Percentiles rank a stretch among this genome's conserved stretches.
phyloP scores from a whole-genome alignment of 169 alveolate genomes.

The Pseudocohnilembus persalinus region DNA sequence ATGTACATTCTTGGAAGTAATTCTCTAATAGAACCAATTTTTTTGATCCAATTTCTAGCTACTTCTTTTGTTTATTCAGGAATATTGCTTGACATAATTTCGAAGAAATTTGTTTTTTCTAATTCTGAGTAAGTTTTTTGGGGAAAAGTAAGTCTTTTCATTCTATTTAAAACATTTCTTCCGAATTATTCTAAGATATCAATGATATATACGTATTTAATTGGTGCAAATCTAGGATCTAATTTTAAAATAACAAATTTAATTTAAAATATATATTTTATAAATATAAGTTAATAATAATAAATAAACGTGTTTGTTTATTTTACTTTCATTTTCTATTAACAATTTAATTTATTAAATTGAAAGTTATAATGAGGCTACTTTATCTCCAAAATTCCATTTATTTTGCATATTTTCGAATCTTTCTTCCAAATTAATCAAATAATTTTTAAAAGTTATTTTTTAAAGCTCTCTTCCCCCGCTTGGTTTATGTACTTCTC shows the following conservation, averaged over 20 bases:
- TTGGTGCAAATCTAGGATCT: slow-evolving; percentile 44
- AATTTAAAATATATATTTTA: too few relatives aligned
- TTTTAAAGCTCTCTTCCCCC: not conserved
- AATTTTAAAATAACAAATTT: too few relatives aligned
- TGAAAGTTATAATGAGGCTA: slow-evolving; percentile 38
- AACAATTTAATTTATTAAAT: slow-evolving; percentile 35
- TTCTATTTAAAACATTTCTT: slow-evolving; percentile 37
- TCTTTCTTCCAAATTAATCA: slow-evolving; percentile 26
- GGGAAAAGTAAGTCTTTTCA: slow-evolving; percentile 39
- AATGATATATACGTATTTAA: slow-evolving; percentile 41
- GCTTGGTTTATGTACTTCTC: not conserved
- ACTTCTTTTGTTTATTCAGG: slow-evolving; percentile 47
- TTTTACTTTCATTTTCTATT: slow-evolving; percentile 32
- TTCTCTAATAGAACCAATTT: slow-evolving; percentile 50
- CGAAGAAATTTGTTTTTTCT: slow-evolving; percentile 21
- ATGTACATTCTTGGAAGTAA: slow-evolving; percentile 43
- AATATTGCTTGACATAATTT: slow-evolving; percentile 33
- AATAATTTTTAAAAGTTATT: slow-evolving; percentile 28
- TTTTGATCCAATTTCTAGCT: slow-evolving; percentile 46
- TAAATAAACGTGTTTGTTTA: too few relatives aligned
- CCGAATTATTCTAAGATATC: slow-evolving; percentile 44
- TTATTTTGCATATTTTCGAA: slow-evolving; percentile 25
- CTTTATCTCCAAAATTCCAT: slow-evolving; percentile 47
- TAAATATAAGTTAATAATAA: too few relatives aligned
- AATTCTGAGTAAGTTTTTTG: slow-evolving; percentile 24